These are phyloP conservation scores for Talaromyces adpressus DNA, from an alignment of 495 filamentous ascomycete species.

Conservation along the genomic window DNA sequence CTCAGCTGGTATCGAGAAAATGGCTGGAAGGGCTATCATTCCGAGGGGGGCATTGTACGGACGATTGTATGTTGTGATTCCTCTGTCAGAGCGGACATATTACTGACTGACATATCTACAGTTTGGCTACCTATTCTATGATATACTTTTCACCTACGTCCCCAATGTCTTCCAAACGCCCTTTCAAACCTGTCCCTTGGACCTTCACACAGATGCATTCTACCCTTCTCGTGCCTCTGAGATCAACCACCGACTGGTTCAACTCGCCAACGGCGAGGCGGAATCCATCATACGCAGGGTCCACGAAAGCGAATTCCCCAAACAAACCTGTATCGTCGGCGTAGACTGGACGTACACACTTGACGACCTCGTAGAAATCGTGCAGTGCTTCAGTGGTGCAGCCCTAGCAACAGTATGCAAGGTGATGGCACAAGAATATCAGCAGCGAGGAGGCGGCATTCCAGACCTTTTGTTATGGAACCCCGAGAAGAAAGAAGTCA, in stretches of 20 bases:
- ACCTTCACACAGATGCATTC: conserved; percentile 91
- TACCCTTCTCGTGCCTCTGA: conserved; percentile 77
- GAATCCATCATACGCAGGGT: conserved; percentile 58
- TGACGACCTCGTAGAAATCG: conserved; percentile 76
- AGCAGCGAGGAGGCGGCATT: conserved; percentile 76
- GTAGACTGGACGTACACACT: conserved; percentile 84
- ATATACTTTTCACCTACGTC: conserved; percentile 87
- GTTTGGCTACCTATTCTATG: conserved; percentile 88
- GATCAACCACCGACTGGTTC: conserved; percentile 80
- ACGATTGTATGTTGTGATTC: conserved; percentile 49
- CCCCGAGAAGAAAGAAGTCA: conserved; percentile 47
- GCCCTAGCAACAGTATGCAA: conserved; percentile 80
- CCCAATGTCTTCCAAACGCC: conserved; percentile 96
- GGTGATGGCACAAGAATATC: conserved; percentile 92
- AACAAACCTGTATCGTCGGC: conserved; percentile 76
- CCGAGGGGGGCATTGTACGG: conserved; percentile 81
- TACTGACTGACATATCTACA: conserved; percentile 8
- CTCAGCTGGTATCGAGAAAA: conserved; percentile 72
- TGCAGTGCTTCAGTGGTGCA: conserved; percentile 68
- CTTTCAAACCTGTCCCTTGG: conserved; percentile 88
- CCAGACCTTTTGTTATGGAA: conserved; percentile 92
- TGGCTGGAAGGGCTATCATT: conserved; percentile 93
- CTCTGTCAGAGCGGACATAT: neutral
- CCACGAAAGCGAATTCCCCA: conserved; percentile 55
- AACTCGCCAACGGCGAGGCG: conserved; percentile 73